Evolutionary conservation across 768 basidiomycete species (phyloP), one percentile per base, ranked within the genome.

Genomic region (Suillus clintonianus): DNA sequence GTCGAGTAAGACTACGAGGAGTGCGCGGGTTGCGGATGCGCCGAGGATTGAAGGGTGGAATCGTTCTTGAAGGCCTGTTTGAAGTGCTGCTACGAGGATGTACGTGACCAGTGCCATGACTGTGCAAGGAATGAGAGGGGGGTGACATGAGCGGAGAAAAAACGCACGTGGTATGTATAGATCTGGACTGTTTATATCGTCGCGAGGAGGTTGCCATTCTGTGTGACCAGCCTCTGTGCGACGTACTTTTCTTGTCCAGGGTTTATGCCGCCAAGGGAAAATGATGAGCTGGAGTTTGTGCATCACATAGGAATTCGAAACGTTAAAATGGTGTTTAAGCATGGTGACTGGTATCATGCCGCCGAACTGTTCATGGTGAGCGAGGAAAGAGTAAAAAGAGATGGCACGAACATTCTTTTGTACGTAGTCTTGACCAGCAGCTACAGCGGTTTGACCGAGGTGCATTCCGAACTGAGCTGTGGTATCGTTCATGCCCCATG

Each of bases 41-140:
- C 96, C 97, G 30, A 99, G 87, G 59, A 97, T 88, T 68, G 89
- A 87, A 3, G 97, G 96, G 69, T 95, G 88, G 73, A 97, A 98
- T 43, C 87, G 84, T 60, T 87, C 85, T 62, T 91, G 83, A 19
- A 97, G 81, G 32, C 97, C 97, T 2, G 94, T 88, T 59, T 91
- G 85, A 8, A 97, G 81, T 5, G 94, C 95, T 19, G 90, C 89
- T 3, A 97, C 82, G 45, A 99, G 89, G 65, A 98, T 89, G 73
- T 99, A 99, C 0, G 97, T 97, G 36, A 97, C 94, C 19, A 99
- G 82, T 0, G 95, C 93, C 97, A 99, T 99, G 13, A 89, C 94
- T 96, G 22, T 39, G 60, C 64, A 67, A 32, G 70, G 65, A 61
- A 57, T 62, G 36, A 39, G 64, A 13, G 59, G 24, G 30, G 62